Base-by-base conservation (phyloP, 2,329 filamentous ascomycete species). In the Ilyonectria destructans region DNA sequence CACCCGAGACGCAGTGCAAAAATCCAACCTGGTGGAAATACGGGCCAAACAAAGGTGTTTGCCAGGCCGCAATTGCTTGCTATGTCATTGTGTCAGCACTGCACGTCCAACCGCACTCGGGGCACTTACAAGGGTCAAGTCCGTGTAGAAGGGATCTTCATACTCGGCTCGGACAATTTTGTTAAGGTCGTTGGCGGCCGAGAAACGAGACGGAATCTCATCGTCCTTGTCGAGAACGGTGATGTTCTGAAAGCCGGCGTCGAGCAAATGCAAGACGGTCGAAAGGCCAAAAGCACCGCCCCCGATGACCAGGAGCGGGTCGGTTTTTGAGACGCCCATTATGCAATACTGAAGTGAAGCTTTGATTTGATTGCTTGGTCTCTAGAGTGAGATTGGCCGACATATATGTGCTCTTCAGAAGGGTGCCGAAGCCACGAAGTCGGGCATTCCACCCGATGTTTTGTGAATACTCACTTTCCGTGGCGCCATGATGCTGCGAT, bases 161-260 rank as follows among this genome's bases (percentile, higher is more conserved):
- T 90, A 90, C 69, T 90, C 87, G 5, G 85, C 87, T 2, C 88
- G 83, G 40, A 90, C 81, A 62, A 90, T 90, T 77, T 91, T 91
- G 75, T 90, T 91, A 29, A 90, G 74, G 69, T 91, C 88, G 66
- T 89, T 88, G 21, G 84, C 88, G 0, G 88, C 89, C 0, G 89
- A 89, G 72, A 79, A 80, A 1, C 66, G 65, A 4, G 86, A 85
- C 1, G 87, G 87, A 1, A 78, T 70, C 9, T 73, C 62, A 6
- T 76, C 73, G 13, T 77, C 78, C 54, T 79, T 78, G 21, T 88
- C 86, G 15, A 85, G 81, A 8, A 88, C 82, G 4, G 84, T 85
- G 55, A 88, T 81, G 62, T 85, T 77, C 0, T 74, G 82, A 68
- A 84, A 86, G 1, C 85, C 85, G 0, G 80, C 75, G 7, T 79